Conservation (phyloP, 805 yeast genomes). For the Candida ipomoeae region DNA sequence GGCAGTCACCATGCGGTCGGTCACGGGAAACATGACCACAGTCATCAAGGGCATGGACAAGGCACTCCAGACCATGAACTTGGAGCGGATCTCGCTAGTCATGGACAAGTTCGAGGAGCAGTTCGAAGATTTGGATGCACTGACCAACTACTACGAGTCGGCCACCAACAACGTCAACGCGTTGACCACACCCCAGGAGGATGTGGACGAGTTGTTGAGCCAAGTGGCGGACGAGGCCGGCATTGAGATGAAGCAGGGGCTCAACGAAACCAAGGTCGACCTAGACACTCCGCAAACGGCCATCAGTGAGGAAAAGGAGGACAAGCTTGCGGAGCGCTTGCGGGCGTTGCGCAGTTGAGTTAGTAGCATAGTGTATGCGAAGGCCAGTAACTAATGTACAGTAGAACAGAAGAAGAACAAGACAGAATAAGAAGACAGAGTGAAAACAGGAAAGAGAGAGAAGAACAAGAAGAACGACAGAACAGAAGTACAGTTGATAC, state of each 20-base stretch:
- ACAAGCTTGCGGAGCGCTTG: constrained; percentile 78
- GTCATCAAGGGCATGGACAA: constrained; percentile 95
- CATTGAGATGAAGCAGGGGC: constrained; percentile 80
- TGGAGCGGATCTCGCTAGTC: constrained; percentile 85
- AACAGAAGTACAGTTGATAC: too few relatives aligned
- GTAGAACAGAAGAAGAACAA: too few relatives aligned
- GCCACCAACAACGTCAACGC: constrained; percentile 89
- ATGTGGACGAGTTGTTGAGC: constrained; percentile 84
- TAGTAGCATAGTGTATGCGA: too few relatives aligned
- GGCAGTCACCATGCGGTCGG: constrained; percentile 95
- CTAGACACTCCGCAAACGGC: constrained; percentile 37
- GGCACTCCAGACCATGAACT: constrained; percentile 92
- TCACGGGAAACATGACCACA: constrained; percentile 87
- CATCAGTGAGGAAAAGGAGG: constrained; percentile 73
- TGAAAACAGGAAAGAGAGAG: too few relatives aligned
- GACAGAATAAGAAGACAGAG: too few relatives aligned
- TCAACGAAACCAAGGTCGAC: constrained; percentile 60
- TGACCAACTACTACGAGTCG: constrained; percentile 87
- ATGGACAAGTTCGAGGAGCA: constrained; percentile 97
- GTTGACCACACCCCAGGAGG: constrained; percentile 87
- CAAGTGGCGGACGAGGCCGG: constrained; percentile 98
- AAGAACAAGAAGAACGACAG: too few relatives aligned
- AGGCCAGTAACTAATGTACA: too few relatives aligned
- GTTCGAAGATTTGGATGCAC: constrained; percentile 92
- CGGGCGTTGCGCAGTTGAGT: constrained; percentile 64